Evolutionary conservation across 2,329 filamentous ascomycete genomes (phyloP).

Genomic region (Beauveria sp.): DNA sequence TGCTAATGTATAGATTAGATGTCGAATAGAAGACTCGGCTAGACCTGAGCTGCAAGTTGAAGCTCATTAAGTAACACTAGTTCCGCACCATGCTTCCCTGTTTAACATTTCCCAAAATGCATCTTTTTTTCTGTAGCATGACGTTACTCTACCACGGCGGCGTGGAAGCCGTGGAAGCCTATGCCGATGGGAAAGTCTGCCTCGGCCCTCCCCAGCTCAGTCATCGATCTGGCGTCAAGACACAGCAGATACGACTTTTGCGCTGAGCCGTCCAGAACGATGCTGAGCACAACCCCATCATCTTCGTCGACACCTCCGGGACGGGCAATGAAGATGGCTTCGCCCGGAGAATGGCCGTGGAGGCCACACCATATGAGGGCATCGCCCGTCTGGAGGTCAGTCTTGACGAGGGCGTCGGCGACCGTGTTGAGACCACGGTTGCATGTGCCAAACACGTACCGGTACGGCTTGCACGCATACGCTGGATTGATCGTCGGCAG

Average conservation of each 20-base stretch:
- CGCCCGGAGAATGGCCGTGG: constrained; percentile 52
- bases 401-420: constrained; percentile 50
- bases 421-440: constrained; percentile 46
- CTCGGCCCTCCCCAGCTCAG: constrained; percentile 50
- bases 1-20: too few species aligned
- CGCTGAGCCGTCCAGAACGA: constrained; percentile 49
- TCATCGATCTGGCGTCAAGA: constrained; percentile 50
- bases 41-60: too few species aligned
- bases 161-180: constrained; percentile 47
- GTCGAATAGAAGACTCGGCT: too few species aligned
- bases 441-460: constrained; percentile 47
- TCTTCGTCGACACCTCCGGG: constrained; percentile 39
- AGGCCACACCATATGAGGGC: constrained; percentile 42
- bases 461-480: constrained; percentile 40
- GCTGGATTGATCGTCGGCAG: constrained; percentile 53
- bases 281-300: constrained; percentile 46
- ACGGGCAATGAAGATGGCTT: constrained; percentile 51
- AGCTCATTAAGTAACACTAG: too few species aligned
- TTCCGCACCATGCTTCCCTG: too few species aligned
- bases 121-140: too few species aligned
- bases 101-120: too few species aligned
- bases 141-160: not conserved
- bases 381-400: constrained; percentile 42
- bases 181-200: constrained; percentile 46
- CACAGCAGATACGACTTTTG: constrained; percentile 53